phyloP scores from a whole-genome alignment of 176 grass and related monocot species.

The Oryza officinalis region DNA sequence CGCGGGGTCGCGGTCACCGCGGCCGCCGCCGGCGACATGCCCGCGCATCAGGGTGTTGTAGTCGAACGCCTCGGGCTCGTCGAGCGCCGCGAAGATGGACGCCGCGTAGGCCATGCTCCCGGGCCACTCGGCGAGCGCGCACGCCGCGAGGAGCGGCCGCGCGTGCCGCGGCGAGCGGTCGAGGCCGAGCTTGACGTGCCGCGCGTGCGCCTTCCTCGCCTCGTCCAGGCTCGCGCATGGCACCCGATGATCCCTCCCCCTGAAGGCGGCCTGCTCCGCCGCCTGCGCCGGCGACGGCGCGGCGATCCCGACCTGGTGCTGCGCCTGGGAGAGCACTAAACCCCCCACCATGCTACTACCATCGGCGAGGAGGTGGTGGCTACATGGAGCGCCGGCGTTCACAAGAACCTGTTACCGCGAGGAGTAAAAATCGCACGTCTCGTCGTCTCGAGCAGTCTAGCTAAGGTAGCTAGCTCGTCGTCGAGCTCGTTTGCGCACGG shows the following conservation, averaged over 20 bases:
- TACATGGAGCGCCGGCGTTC: slow-evolving; percentile 26
- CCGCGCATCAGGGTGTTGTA: slow-evolving; percentile 87
- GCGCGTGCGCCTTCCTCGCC: slow-evolving; percentile 52
- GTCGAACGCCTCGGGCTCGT: slow-evolving; percentile 67
- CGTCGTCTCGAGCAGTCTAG: background rate
- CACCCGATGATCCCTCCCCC: slow-evolving; percentile 31
- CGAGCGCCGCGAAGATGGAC: slow-evolving; percentile 66
- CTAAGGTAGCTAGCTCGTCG: background rate
- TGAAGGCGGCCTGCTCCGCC: slow-evolving; percentile 13
- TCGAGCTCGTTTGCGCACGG: background rate
- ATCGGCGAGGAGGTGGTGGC: slow-evolving; percentile 16
- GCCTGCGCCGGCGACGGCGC: background rate
- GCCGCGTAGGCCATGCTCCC: slow-evolving; percentile 67
- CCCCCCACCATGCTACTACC: slow-evolving; percentile 55
- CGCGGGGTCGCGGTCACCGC: slow-evolving; percentile 34
- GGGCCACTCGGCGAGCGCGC: slow-evolving; percentile 57
- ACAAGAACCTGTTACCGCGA: slow-evolving; percentile 18
- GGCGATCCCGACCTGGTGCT: slow-evolving; percentile 45
- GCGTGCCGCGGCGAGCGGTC: slow-evolving; percentile 48
- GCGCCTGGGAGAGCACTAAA: slow-evolving; percentile 47
- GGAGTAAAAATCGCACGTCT: slow-evolving; percentile 12
- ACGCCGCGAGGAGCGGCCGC: slow-evolving; percentile 59
- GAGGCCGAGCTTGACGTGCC: slow-evolving; percentile 66
- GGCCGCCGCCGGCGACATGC: slow-evolving; percentile 5
- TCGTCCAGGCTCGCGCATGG: slow-evolving; percentile 55